Evolutionary conservation across 305 asterid genomes (phyloP).

Genomic region (Fraxinus velutina): DNA sequence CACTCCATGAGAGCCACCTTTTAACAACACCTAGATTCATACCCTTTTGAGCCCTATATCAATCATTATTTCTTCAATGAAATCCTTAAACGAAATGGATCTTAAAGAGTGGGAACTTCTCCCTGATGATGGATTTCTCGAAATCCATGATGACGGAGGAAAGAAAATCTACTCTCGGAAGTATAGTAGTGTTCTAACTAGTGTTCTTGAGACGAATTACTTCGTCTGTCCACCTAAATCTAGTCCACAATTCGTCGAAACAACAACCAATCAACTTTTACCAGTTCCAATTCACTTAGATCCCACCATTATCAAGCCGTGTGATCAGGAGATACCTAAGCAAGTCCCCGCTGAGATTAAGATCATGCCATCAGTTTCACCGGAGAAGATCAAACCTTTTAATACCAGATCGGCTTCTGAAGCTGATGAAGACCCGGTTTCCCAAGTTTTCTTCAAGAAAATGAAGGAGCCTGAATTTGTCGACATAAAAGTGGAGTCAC

Average conservation of each 20-base stretch:
- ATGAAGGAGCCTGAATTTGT: slow-evolving; percentile 62
- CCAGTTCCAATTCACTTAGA: slow-evolving; percentile 29
- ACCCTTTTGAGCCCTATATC: neutral
- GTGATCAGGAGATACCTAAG: neutral
- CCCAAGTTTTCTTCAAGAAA: slow-evolving; percentile 77
- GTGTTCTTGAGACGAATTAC: slow-evolving; percentile 53
- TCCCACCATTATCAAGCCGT: slow-evolving; percentile 2
- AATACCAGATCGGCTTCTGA: neutral
- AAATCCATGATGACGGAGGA: slow-evolving; percentile 53
- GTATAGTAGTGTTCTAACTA: slow-evolving; percentile 16
- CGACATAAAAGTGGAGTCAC: slow-evolving; percentile 77
- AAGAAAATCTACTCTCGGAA: slow-evolving; percentile 52
- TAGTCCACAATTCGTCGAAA: slow-evolving; percentile 35
- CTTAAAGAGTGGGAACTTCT: slow-evolving; percentile 78
- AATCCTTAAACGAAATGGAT: slow-evolving; percentile 37
- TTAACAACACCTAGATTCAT: neutral
- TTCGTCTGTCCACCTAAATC: slow-evolving; percentile 47
- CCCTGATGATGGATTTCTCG: slow-evolving; percentile 57
- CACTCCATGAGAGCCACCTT: slow-evolving; percentile 28
- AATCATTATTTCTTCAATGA: neutral
- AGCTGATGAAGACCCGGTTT: slow-evolving; percentile 44
- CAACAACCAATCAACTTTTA: slow-evolving; percentile 27
- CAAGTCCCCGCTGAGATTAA: slow-evolving; percentile 18
- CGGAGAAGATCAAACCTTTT: slow-evolving; percentile 3
- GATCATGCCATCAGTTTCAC: neutral